These are phyloP conservation scores for Rhododendron molle DNA, from an alignment of 148 eudicot species.

Conservation along the genomic window DNA sequence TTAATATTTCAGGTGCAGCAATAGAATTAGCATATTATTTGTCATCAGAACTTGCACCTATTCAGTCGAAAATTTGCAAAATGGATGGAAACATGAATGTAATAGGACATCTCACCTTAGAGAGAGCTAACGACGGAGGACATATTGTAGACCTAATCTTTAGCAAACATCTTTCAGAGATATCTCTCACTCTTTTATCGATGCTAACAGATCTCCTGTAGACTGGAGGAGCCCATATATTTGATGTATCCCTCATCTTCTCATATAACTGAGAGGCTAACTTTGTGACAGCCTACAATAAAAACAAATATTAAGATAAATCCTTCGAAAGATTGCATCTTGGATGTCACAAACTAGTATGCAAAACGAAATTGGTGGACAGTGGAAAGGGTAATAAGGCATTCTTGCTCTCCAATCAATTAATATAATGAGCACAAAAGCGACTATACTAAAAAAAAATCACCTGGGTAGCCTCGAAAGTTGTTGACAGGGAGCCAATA, in stretches of 20 bases:
- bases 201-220: conserved; percentile 77
- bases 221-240: conserved; percentile 70
- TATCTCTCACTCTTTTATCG: conserved; percentile 76
- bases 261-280: conserved; percentile 49
- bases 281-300: conserved; percentile 65
- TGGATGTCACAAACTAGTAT: not conserved
- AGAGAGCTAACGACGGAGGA: conserved; percentile 57
- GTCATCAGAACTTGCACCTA: not conserved
- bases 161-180: conserved; percentile 72
- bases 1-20: not conserved
- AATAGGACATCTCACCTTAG: conserved; percentile 42
- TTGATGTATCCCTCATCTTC: conserved; percentile 65
- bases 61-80: not conserved
- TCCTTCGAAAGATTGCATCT: not conserved
- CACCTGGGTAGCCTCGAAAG: conserved; percentile 91
- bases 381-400: not conserved
- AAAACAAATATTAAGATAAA: not conserved
- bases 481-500: conserved; percentile 67
- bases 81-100: not conserved
- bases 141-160: conserved; percentile 41
- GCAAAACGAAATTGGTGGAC: not conserved
- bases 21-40: not conserved
- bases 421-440: not conserved
- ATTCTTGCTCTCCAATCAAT: not conserved
- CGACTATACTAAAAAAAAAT: not conserved